Percentiles rank a stretch among this genome's conserved stretches.
Conservation (phyloP, 2,329 filamentous ascomycete genomes). For the Mycocentrospora acerina region DNA sequence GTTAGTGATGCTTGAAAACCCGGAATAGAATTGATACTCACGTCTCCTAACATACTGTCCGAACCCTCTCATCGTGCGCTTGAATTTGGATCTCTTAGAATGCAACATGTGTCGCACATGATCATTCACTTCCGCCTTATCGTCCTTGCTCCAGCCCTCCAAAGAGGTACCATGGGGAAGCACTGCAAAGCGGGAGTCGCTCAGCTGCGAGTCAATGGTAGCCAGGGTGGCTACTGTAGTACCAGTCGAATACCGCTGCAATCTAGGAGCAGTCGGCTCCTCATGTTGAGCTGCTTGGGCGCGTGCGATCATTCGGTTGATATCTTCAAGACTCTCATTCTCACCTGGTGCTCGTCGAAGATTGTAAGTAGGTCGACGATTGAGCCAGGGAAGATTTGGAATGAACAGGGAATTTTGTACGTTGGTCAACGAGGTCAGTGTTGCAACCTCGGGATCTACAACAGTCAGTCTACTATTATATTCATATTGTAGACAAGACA, state of each 20-base stretch:
- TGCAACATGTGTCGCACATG: conserved; percentile 87
- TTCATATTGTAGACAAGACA: conserved; percentile 21
- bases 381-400: conserved; percentile 77
- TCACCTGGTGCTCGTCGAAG: conserved; percentile 57
- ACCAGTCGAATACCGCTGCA: conserved; percentile 27
- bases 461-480: conserved; percentile 5
- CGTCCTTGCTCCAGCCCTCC: conserved; percentile 72
- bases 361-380: conserved; percentile 76
- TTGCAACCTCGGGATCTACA: conserved; percentile 79
- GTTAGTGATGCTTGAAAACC: conserved; percentile 8
- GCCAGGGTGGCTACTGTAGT: conserved; percentile 42
- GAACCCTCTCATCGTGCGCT: conserved; percentile 77
- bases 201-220: conserved; percentile 68
- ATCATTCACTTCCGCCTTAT: conserved; percentile 77
- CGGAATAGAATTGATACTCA: conserved; percentile 44
- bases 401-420: conserved; percentile 88
- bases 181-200: conserved; percentile 74
- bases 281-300: conserved; percentile 18
- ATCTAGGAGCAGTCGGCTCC: conserved; percentile 19
- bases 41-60: conserved; percentile 73
- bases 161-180: conserved; percentile 72
- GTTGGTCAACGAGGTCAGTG: conserved; percentile 81
- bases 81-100: conserved; percentile 76
- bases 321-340: conserved; percentile 33
- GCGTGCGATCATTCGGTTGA: conserved; percentile 29